A percentile compares a stretch with the other conserved stretches of the same genome.
These are phyloP conservation scores for Pseudogymnoascus sp. DNA, from an alignment of 2,329 filamentous ascomycete species.

Conservation along the genomic window DNA sequence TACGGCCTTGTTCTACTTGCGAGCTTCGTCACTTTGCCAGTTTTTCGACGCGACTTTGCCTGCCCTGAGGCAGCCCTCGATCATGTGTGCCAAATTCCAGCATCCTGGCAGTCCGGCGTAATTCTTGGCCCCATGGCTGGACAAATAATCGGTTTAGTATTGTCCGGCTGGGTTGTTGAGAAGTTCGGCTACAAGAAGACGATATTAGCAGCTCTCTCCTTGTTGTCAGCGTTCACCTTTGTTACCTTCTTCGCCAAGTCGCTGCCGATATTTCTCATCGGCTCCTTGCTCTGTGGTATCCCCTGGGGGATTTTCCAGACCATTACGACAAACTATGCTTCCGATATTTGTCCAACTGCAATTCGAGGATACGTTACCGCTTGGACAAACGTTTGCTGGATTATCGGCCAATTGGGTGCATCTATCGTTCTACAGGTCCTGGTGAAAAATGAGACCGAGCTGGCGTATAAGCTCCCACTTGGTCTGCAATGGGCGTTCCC, in stretches of 20 bases:
- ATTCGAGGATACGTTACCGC: conserved; percentile 10
- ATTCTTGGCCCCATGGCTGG: conserved; percentile 34
- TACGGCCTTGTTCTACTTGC: conserved; percentile 75
- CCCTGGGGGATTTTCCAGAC: conserved; percentile 9
- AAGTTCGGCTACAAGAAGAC: conserved; percentile 31
- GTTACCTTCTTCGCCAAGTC: background rate
- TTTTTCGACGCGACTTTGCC: conserved; percentile 25
- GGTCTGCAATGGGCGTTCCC: conserved; percentile 43
- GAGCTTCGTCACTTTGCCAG: conserved; percentile 49
- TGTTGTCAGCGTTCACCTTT: conserved; percentile 6
- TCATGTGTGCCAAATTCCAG: conserved; percentile 30
- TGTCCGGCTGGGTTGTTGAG: conserved; percentile 10
- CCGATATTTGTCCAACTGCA: conserved; percentile 7
- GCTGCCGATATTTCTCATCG: background rate
- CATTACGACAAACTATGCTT: conserved; percentile 21
- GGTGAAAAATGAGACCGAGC: conserved; percentile 34
- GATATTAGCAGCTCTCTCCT: background rate
- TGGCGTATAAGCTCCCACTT: conserved; percentile 41
- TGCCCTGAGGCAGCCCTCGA: conserved; percentile 18
- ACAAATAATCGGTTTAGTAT: conserved; percentile 16
- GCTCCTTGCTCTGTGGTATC: background rate
- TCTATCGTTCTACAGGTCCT: conserved; percentile 38
- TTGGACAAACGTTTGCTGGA: conserved; percentile 11
- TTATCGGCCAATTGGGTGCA: conserved; percentile 29
- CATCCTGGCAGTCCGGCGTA: conserved; percentile 36